Conservation (phyloP, 768 basidiomycete species). For the Kwoniella pini region DNA sequence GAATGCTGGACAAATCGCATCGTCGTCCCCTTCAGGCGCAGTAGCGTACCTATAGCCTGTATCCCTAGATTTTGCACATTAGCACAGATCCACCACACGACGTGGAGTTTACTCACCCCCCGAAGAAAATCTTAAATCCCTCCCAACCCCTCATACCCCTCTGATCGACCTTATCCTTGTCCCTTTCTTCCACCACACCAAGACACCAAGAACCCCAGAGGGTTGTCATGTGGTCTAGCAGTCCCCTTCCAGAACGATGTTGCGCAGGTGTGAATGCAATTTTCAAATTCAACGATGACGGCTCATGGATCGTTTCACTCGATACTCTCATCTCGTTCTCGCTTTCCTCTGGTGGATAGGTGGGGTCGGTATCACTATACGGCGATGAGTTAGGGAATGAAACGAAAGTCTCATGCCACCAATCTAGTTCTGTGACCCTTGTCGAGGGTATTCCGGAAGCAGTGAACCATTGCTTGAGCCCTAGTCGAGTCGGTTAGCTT, state of each 20-base stretch:
- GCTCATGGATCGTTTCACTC: constrained; percentile 9
- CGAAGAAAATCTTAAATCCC: constrained; percentile 51
- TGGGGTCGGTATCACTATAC: constrained; percentile 1
- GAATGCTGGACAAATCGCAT: constrained; percentile 53
- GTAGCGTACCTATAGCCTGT: constrained; percentile 54
- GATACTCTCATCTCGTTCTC: not conserved
- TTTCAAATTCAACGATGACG: constrained; percentile 35
- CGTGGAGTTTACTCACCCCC: constrained; percentile 41
- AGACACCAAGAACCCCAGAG: constrained; percentile 53
- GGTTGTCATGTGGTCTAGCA: constrained; percentile 53
- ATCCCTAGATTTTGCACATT: constrained; percentile 32
- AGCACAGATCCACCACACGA: no score
- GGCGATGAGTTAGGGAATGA: constrained; percentile 25
- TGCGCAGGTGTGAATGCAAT: constrained; percentile 53
- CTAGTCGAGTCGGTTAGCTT: no score
- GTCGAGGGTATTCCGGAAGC: constrained; percentile 39
- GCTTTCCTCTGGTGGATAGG: constrained; percentile 3
- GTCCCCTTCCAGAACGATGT: constrained; percentile 51
- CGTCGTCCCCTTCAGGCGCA: constrained; percentile 35
- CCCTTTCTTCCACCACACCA: constrained; percentile 35
- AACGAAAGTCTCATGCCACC: constrained; percentile 50
- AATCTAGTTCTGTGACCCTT: constrained; percentile 51
- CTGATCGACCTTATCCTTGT: constrained; percentile 12
- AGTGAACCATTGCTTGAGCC: constrained; percentile 51
- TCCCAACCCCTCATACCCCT: constrained; percentile 44